Evolutionary conservation across 768 basidiomycete genomes (phyloP), one percentile per base, ranked within the genome.

Genomic region (Solioccasus polychromus): DNA sequence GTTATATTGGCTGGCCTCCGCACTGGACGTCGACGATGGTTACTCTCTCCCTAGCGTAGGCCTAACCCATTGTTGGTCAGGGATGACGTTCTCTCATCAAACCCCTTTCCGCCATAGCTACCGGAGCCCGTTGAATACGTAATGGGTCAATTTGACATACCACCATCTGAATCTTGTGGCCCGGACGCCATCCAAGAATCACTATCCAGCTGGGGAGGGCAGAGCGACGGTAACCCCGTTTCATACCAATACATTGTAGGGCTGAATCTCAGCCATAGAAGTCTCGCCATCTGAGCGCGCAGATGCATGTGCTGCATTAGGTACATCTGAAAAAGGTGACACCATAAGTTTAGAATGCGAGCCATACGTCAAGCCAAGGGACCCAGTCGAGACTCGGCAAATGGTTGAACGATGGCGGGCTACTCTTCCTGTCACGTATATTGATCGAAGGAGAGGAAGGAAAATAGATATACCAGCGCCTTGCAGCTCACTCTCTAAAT

Each of bases 1-100:
- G 14, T 63, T 74, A 22, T 83, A 73, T 58, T 84, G 82, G 81
- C 55, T 80, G 34, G 69, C 73, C 15, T 79, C 80, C 26, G 76
- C 79, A n/a, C 64, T 68, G 39, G 57, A 58, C 40, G 39, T 61
- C 25, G 52, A 64, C 23, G 66, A 60, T 34, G 64, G 66, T 1
- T 68, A 62, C 43, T 58, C 47, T 3, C 51, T 55, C 9, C 57
- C 64, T 4, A 45, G 42, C 31, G 63, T 67, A 35, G 44, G 63
- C 44, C 5, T 14, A 17, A 28, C 23, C 37, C 12, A 19, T 38
- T 35, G 10, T 20, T 22, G 20, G 15, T 44, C 10, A 8, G 35
- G 36, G 22, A 24, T 4, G 15, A 2, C 25, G 12, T 25, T 23
- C 34, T 22, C 29, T 41, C 18, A 47, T 39, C n/a, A 15, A 23